A percentile compares a stretch with the other conserved stretches of the same genome.
Evolutionary conservation across 306 rosid species (phyloP).

Genomic region (barrel medic (Medicago truncatula)): DNA sequence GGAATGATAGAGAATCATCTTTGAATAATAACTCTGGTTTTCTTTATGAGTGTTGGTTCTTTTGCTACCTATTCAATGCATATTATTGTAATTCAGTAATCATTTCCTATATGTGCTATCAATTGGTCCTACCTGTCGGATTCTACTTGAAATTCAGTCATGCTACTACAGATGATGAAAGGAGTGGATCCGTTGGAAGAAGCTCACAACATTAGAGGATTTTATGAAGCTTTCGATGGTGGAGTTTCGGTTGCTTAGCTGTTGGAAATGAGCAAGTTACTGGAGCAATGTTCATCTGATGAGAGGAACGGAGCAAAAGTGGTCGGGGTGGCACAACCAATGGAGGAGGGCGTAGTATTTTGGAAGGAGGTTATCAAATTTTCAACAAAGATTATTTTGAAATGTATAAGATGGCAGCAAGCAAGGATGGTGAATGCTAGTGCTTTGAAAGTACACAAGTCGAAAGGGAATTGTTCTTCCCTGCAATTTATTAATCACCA

Average conservation of each 20-base stretch:
- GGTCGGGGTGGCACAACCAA: too few species aligned
- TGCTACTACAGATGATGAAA: neutral
- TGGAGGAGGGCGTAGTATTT: too few species aligned
- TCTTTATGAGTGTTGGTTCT: neutral
- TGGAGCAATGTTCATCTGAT: neutral
- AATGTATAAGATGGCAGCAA: too few species aligned
- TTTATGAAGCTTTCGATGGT: too few species aligned
- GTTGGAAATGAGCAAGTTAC: neutral
- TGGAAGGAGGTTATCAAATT: too few species aligned
- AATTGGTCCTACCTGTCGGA: neutral
- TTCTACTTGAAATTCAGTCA: neutral
- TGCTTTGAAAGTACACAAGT: too few species aligned
- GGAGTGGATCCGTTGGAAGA: neutral
- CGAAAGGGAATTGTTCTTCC: too few species aligned
- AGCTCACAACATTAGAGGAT: neutral
- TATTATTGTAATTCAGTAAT: neutral
- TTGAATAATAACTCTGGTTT: neutral
- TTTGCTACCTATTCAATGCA: neutral
- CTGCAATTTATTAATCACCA: too few species aligned
- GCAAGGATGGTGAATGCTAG: too few species aligned
- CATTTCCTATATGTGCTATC: too few species aligned
- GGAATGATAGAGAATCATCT: neutral
- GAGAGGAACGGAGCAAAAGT: too few species aligned
- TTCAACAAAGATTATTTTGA: too few species aligned
- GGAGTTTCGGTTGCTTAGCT: neutral